Evolutionary conservation across 2,329 filamentous ascomycete genomes (phyloP), one percentile per base, ranked within the genome.

Genomic region (Thyridium curvatum): DNA sequence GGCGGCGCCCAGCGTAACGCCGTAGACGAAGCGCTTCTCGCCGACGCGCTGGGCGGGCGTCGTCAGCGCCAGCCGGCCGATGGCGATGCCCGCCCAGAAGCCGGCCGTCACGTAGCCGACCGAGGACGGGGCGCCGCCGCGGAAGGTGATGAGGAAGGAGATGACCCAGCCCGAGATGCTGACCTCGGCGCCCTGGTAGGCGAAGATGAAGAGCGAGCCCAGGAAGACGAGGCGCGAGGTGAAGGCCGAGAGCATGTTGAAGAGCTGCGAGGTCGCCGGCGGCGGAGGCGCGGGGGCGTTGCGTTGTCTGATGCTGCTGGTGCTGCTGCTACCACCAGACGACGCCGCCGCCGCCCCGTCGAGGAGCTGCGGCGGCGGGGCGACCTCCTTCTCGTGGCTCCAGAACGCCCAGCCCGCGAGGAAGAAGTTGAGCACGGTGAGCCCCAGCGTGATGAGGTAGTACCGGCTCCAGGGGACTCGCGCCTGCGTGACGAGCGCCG

Each of bases 111-210:
- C 84, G 57, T 93, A 93, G 29, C 88, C 87, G 14, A 93, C 84
- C 4, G 72, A 69, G 0, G 73, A 68, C 7, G 85, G 84, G 49
- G 84, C 71, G 12, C 85, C 86, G 41, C 79, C 66, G 30, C 86
- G 80, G 45, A 79, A 75, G 36, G 74, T 73, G 59, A 93, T 88
- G 30, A 94, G 66, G 64, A 90, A 94, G 3, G 84, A 88, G 45
- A 91, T 88, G 35, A 91, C 82, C 88, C 87, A 94, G 38, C 87
- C 86, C 0, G 83, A 86, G 46, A 91, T 86, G 12, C 81, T 82
- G 13, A 94, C 86, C 60, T 94, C 87, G 29, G 84, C 83, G 28
- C 86, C 87, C 60, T 93, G 86, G 58, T 94, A 94, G 18, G 81
- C 78, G 57, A 94, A 93, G 58, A 93, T 85, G 66, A 93, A 93